phyloP scores from a whole-genome alignment of 2,329 filamentous ascomycete species.

The Stagonosporopsis chrysanthemi region DNA sequence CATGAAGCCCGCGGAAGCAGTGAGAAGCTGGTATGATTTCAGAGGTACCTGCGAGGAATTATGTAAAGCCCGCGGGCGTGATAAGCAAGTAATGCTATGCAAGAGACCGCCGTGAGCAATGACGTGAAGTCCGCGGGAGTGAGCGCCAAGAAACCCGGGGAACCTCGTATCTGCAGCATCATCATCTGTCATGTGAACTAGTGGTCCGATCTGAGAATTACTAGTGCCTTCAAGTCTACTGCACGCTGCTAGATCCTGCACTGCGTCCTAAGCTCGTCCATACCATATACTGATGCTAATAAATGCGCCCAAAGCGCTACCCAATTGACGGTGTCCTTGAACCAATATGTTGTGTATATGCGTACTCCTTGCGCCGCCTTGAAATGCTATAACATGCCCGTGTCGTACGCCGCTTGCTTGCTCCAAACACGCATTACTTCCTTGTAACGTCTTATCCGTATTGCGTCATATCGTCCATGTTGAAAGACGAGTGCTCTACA shows the following conservation, averaged over 20 bases:
- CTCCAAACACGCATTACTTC: not conserved
- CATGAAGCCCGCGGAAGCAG: no score
- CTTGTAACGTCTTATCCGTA: not conserved
- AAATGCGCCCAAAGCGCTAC: conserved; percentile 2
- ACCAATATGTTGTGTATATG: not conserved
- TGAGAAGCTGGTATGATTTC: no score
- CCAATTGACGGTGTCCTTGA: not conserved
- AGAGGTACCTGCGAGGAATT: no score
- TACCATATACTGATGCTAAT: not conserved
- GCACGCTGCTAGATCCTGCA: not conserved
- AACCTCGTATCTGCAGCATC: not conserved
- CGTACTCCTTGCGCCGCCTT: conserved; percentile 10
- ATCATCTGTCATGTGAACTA: not conserved
- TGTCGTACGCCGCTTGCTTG: conserved; percentile 2
- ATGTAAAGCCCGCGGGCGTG: not conserved
- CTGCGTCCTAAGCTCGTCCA: not conserved
- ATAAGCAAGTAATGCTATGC: not conserved
- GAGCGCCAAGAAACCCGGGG: conserved; percentile 16
- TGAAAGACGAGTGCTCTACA: conserved; percentile 28
- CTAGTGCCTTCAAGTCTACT: not conserved
- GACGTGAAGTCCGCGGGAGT: conserved; percentile 19
- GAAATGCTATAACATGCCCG: conserved; percentile 6
- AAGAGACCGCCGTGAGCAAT: not conserved
- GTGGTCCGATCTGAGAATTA: not conserved
- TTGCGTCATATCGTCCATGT: not conserved